phyloP scores from a whole-genome alignment of 129 eudicot species.

The Daucus carota region DH1_v3.0 NC_030383.2:10357501-10358000 shows the following conservation, averaged over 20 bases:
- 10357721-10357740: constrained; percentile 26
- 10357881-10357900: neutral
- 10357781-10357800: neutral
- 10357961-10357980: neutral
- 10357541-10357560: constrained; percentile 94
- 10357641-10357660: constrained; percentile 26
- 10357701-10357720: constrained; percentile 19
- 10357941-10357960: neutral
- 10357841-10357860: neutral
- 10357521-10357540: constrained; percentile 70
- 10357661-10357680: constrained; percentile 35
- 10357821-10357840: neutral
- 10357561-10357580: constrained; percentile 89
- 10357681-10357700: constrained; percentile 24
- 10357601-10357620: constrained; percentile 86
- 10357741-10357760: constrained; percentile 35
- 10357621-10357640: constrained; percentile 36
- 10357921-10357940: neutral
- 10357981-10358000: neutral
- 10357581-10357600: constrained; percentile 67
- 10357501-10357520: constrained; percentile 26
- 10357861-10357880: neutral
- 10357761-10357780: neutral
- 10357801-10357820: neutral
- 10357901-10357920: neutral